Evolutionary conservation across 139 green algal species (phyloP), one percentile per base, ranked within the genome.

Genomic region (Chlorella sp.): DNA sequence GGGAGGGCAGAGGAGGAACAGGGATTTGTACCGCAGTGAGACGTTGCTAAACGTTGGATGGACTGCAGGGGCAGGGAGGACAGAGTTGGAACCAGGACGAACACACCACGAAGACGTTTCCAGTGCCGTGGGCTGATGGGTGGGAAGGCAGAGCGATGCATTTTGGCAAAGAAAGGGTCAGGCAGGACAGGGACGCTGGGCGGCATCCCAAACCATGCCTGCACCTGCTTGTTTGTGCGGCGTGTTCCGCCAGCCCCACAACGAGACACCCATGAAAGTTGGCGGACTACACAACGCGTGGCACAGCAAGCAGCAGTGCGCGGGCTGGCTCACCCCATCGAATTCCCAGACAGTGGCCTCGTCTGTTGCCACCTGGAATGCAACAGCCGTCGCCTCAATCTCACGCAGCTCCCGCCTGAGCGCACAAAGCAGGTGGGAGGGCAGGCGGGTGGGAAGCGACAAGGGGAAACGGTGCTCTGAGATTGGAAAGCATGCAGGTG

Each of bases 331-430:
- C 68, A 88, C 84, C 84, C 21, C 68, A 24, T 88, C 84, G 68
- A 88, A 88, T 39, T 81, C 84, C 34, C 64, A 81, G 39, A 15
- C 9, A 0, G 66, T 88, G 32, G 91, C 66, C n/a, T 78, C 71
- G 42, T 88, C 85, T 1, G 82, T 75, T 7, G 69, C 84, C 15
- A 73, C 61, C 90, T 97, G 94, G 61, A 97, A 73, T 26, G 60
- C 83, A 71, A 92, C 90, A 0, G 96, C 96, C 64, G 97, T 96
- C 36, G 92, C 69, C 89, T 98, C 97, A 81, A 99, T 93, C 83
- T 96, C 91, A 32, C 92, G 90, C 79, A 99, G 92, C 88, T 99
- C 98, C 16, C 92, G 90, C 32, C 91, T 88, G 84, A 66, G 48
- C 48, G 48, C 9, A 9, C 53, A 19, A 14, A 24, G 48, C 48